phyloP scores from a whole-genome alignment of 495 filamentous ascomycete genomes.

The Aspergillus sparsus region DNA sequence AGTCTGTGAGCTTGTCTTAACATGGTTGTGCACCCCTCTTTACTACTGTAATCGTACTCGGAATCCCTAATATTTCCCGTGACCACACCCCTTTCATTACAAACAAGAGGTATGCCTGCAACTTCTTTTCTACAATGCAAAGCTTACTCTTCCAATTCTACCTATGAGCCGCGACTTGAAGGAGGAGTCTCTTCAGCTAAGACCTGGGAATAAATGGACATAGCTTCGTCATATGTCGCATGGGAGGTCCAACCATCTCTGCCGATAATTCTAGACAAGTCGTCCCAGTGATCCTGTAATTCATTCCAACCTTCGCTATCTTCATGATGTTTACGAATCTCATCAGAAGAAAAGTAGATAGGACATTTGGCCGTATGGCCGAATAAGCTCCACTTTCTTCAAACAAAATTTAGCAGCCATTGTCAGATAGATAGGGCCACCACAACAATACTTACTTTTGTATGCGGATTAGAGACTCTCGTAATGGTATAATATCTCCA shows the following conservation, averaged over 20 bases:
- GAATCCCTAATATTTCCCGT: too few relatives aligned
- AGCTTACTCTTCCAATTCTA: too few relatives aligned
- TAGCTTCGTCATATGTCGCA: conserved; percentile 3
- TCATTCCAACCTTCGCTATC: conserved; percentile 30
- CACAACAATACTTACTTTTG: conserved; percentile 15
- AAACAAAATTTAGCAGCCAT: neutral
- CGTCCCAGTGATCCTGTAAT: conserved; percentile 29
- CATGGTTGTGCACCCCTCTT: too few relatives aligned
- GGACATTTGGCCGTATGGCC: conserved; percentile 28
- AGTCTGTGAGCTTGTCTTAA: too few relatives aligned
- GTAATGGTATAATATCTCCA: conserved; percentile 30
- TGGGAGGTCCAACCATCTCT: conserved; percentile 28
- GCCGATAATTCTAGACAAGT: conserved; percentile 21
- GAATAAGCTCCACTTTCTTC: conserved; percentile 26
- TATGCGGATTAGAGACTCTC: conserved; percentile 29
- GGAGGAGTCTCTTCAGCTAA: neutral
- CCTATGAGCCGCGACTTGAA: too few relatives aligned
- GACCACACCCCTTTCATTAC: too few relatives aligned
- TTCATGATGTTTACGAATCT: conserved; percentile 23
- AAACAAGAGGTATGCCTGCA: too few relatives aligned
- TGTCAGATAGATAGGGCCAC: neutral
- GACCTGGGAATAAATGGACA: neutral
- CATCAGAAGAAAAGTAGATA: conserved; percentile 27
- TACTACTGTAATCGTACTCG: too few relatives aligned
- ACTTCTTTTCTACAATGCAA: too few relatives aligned